These are phyloP conservation scores for Peronospora belbahrii DNA, from an alignment of 352 stramenopile genomes.

Conservation along the genomic window DNA sequence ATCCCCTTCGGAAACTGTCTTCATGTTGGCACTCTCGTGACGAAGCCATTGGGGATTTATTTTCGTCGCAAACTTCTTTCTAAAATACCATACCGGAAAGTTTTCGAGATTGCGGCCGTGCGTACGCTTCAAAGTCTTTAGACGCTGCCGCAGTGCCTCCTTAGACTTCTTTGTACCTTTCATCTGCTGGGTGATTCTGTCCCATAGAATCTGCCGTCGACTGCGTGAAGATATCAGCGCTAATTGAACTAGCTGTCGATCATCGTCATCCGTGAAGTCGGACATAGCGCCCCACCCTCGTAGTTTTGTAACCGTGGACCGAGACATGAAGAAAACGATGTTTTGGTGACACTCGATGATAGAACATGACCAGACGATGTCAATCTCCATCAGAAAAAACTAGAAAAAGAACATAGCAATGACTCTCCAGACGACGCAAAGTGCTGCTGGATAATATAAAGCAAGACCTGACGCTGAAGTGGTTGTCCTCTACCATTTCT, in stretches of 20 bases:
- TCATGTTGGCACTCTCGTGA: not conserved
- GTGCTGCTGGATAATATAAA: too few relatives aligned
- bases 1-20: not conserved
- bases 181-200: constrained; percentile 25
- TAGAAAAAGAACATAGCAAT: constrained; percentile 5
- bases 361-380: constrained; percentile 13
- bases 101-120: constrained; percentile 22
- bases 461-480: constrained; percentile 10
- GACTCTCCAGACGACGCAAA: constrained; percentile 4
- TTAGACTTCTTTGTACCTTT: constrained; percentile 23
- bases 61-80: constrained; percentile 1
- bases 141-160: constrained; percentile 32
- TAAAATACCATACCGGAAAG: constrained; percentile 42
- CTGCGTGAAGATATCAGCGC: constrained; percentile 12
- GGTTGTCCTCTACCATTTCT: not conserved
- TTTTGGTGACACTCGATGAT: constrained; percentile 3
- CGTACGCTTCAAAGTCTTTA: constrained; percentile 54
- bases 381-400: constrained; percentile 19
- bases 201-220: constrained; percentile 26
- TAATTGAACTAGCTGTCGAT: constrained; percentile 47
- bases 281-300: constrained; percentile 23
- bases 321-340: not conserved
- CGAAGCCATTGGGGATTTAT: not conserved
- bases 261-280: constrained; percentile 49
- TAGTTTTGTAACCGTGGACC: not conserved